These are phyloP conservation scores for Tephrocybe sp. DNA, from an alignment of 768 basidiomycete genomes.

Conservation along the genomic window DNA sequence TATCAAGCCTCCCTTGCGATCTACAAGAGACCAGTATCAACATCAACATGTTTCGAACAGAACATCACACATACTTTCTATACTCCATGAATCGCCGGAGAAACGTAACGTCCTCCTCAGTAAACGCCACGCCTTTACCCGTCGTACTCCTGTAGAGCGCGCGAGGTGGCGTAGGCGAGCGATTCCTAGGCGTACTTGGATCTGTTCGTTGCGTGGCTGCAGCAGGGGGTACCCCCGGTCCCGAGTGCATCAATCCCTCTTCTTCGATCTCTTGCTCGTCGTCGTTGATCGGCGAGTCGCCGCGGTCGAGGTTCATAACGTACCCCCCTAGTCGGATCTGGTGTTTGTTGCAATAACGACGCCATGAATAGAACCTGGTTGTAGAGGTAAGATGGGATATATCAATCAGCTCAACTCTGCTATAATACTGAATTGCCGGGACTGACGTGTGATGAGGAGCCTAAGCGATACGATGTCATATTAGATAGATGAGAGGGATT, in stretches of 20 bases:
- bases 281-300: slow-evolving; percentile 40
- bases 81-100: slow-evolving; percentile 76
- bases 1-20: slow-evolving; percentile 61
- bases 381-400: neutral
- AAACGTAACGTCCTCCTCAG: slow-evolving; percentile 77
- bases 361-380: slow-evolving; percentile 83
- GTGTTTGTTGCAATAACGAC: slow-evolving; percentile 90
- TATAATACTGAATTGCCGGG: neutral
- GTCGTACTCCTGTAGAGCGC: slow-evolving; percentile 83
- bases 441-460: slow-evolving; percentile 87
- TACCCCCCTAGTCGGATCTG: slow-evolving; percentile 88
- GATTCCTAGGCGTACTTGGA: slow-evolving; percentile 38
- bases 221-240: slow-evolving; percentile 32
- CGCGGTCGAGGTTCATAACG: slow-evolving; percentile 64
- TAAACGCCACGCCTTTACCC: slow-evolving; percentile 88
- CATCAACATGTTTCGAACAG: neutral
- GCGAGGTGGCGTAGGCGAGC: slow-evolving; percentile 79
- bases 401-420: neutral
- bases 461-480: slow-evolving; percentile 28
- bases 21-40: slow-evolving; percentile 23
- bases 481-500: neutral
- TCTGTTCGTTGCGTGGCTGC: slow-evolving; percentile 25
- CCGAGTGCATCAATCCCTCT: slow-evolving; percentile 30
- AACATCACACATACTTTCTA: slow-evolving; percentile 49
- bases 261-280: slow-evolving; percentile 42